Evolutionary conservation across 768 basidiomycete genomes (phyloP), one percentile per base, ranked within the genome.

Genomic region (Panus rudis): DNA sequence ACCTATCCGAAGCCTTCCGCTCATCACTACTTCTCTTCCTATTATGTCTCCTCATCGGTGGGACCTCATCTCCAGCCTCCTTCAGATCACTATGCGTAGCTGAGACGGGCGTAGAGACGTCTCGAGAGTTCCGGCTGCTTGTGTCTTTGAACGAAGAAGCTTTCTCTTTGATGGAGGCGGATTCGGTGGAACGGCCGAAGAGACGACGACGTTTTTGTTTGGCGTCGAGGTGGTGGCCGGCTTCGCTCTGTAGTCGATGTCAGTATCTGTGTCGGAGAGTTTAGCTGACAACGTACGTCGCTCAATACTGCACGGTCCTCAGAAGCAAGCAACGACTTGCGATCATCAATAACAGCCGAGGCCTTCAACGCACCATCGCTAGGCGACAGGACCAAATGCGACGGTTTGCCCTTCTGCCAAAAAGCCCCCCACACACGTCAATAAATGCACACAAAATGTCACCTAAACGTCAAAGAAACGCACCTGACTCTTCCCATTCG

Each of bases 231-330:
- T 61, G 47, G 19, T 68, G 63, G 13, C 62, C 62, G 39, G 66
- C 62, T 52, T 84, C 81, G 32, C 72, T 71, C 82, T 84, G 56
- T 27, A 37, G n/a, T 39, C 6, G 8, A 34, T 19, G 28, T 7
- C 24, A 8, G 19, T 23, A 31, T 8, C 3, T 6, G 14, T 39
- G 22, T 22, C 23, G 24, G 31, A 38, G 5, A 22, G 13, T 24
- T 13, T 7, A 7, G n/a, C 17, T 24, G 23, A 23, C 6, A n/a
- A 65, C 77, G 42, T 51, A 86, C 87, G 57, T 90, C 88, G 57
- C 85, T 88, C 60, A 83, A 64, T 35, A 61, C 70, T 54, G 66
- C 60, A 53, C 77, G 57, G 47, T 85, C 83, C 11, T 79, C 80
- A 4, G 71, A 70, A 4, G 56, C 63, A 20, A 63, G 66, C 23